A percentile compares a stretch with the other conserved stretches of the same genome.
Evolutionary conservation across 345 rosid species (phyloP).

Genomic region (Aurinia saxatilis): DNA sequence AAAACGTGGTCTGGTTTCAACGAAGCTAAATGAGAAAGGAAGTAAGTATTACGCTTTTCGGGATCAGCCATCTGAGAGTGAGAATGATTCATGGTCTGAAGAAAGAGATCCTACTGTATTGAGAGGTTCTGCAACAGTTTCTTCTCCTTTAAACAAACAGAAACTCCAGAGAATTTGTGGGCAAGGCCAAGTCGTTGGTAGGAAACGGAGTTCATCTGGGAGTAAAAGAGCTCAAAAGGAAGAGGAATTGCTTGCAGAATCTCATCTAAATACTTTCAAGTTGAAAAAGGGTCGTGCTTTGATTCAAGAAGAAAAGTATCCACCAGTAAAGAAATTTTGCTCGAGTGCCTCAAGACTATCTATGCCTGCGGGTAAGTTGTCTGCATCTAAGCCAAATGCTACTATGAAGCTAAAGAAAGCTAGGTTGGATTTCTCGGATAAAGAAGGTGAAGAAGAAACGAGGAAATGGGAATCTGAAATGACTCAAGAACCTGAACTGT

Average conservation of each 20-base stretch:
- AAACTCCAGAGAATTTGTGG: constrained; percentile 12
- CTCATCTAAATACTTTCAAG: constrained; percentile 1
- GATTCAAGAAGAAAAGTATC: constrained; percentile 15
- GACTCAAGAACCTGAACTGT: constrained; percentile 34
- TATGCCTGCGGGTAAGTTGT: neutral
- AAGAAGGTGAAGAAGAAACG: constrained; percentile 35
- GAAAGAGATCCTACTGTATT: constrained; percentile 33
- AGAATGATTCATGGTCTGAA: constrained; percentile 30
- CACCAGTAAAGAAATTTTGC: neutral
- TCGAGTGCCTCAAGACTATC: constrained; percentile 20
- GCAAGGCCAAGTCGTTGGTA: constrained; percentile 2
- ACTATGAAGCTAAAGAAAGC: constrained; percentile 30
- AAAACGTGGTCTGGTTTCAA: constrained; percentile 46
- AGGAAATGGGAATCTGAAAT: constrained; percentile 35
- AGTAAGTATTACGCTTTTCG: constrained; percentile 40
- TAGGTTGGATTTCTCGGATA: constrained; percentile 25
- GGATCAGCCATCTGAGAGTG: constrained; percentile 43
- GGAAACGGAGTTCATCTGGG: neutral
- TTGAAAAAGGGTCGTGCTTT: constrained; percentile 18
- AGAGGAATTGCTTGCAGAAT: neutral
- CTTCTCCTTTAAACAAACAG: constrained; percentile 31
- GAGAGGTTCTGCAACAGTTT: constrained; percentile 30
- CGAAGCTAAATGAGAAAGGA: constrained; percentile 36
- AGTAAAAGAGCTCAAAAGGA: constrained; percentile 15
- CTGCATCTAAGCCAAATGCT: no score